phyloP scores from a whole-genome alignment of 2,329 filamentous ascomycete species.

The Lachnellula occidentalis region DNA sequence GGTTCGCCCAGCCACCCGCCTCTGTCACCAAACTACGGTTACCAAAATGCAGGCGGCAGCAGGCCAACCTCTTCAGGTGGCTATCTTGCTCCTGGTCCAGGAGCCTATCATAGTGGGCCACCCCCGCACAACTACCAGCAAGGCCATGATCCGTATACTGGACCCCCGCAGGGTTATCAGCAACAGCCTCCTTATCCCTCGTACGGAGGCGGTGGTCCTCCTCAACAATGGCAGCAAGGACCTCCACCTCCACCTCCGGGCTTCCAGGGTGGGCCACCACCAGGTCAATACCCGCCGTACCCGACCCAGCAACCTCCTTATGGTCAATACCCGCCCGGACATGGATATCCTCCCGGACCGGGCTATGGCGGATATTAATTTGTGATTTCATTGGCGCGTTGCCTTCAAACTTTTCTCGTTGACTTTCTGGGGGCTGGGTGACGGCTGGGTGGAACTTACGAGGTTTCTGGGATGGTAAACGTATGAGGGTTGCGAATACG shows the following conservation, averaged over 20 bases:
- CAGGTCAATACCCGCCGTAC: constrained; percentile 5
- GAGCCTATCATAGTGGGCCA: constrained; percentile 17
- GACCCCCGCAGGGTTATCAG: constrained; percentile 3
- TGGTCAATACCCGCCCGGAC: constrained; percentile 2
- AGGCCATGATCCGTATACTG: background rate
- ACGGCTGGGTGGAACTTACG: background rate
- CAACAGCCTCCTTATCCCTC: constrained; percentile 6
- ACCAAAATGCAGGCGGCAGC: constrained; percentile 18
- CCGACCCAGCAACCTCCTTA: constrained; percentile 13
- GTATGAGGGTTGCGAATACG: too few species aligned
- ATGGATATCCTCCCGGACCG: background rate
- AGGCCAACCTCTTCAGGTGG: constrained; percentile 21
- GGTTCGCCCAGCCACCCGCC: constrained; percentile 17
- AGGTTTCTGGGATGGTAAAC: too few species aligned
- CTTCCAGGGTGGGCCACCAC: constrained; percentile 4
- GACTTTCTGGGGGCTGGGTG: too few species aligned
- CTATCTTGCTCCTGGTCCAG: constrained; percentile 21
- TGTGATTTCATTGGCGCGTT: background rate
- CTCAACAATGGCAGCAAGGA: background rate
- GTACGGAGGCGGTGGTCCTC: constrained; percentile 5
- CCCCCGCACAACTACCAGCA: constrained; percentile 14
- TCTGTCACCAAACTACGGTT: constrained; percentile 24
- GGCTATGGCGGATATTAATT: constrained; percentile 6
- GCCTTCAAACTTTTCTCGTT: background rate
- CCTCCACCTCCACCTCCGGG: constrained; percentile 8